These are phyloP conservation scores for Musa schizocarpa DNA, from an alignment of 176 grass and related monocot species.

Conservation along the genomic window DNA sequence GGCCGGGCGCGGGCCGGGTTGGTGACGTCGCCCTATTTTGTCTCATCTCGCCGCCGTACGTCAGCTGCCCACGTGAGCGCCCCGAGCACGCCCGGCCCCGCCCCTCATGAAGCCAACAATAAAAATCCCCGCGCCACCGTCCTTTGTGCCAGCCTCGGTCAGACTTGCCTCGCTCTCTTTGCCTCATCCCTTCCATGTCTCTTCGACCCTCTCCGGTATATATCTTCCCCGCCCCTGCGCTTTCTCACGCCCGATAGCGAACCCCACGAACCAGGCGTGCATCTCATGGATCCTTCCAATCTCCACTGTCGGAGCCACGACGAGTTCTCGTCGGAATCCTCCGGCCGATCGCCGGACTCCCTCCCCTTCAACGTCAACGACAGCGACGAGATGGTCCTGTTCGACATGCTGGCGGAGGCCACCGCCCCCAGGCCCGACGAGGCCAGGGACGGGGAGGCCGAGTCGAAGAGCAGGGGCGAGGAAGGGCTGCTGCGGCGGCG, in stretches of 20 bases:
- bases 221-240: background rate
- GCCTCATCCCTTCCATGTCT: background rate
- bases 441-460: background rate
- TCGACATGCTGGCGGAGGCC: slow-evolving; percentile 14
- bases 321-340: background rate
- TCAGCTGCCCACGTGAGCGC: background rate
- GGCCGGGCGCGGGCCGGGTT: no score
- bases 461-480: background rate
- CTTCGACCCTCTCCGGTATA: background rate
- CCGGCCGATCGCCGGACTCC: slow-evolving; percentile 10
- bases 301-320: background rate
- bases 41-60: slow-evolving; percentile 7
- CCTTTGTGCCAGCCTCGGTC: background rate
- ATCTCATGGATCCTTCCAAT: background rate
- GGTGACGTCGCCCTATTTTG: background rate
- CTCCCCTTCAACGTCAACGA: slow-evolving; percentile 30
- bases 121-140: background rate
- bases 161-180: background rate
- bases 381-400: slow-evolving; percentile 27
- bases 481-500: background rate
- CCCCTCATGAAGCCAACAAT: background rate
- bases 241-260: background rate
- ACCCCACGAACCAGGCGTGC: no score
- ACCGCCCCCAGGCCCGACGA: background rate
- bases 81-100: background rate